Base-by-base conservation (phyloP, 2,329 filamentous ascomycete species). In the Botryotinia globosa region DNA sequence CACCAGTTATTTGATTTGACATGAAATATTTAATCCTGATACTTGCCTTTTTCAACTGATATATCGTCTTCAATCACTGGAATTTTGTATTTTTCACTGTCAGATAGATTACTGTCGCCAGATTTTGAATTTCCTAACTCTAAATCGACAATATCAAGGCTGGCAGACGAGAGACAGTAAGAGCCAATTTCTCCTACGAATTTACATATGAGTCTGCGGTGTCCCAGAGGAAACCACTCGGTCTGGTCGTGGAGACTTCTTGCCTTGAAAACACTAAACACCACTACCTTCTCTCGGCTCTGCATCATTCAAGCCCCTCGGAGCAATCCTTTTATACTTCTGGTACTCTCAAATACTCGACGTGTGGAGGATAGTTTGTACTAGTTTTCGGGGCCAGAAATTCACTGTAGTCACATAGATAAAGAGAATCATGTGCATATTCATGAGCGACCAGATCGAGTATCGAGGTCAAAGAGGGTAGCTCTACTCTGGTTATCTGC, bases 41-140 rank as follows among this genome's bases (percentile, higher is more conserved):
- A 3, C 5, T 51, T n/a, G 25, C 14, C 48, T 51, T 14, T 6
- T 6, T 0, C 4, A 16, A 3, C 2, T 5, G 1, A 4, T n/a
- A n/a, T 5, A 16, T 3, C 0, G n/a, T 16, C 12, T n/a, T 2
- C 4, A 0, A 3, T 51, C 0, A 5, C 48, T n/a, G 4, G 10
- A 2, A 7, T n/a, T 51, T 1, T 51, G 25, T 51, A 25, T 10
- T 16, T 51, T n/a, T 14, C 12, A 16, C 48, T 51, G 25, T 16
- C 25, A 7, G 12, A 0, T 7, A n/a, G 25, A 1, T 5, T 51
- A n/a, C 5, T 7, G 12, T n/a, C 25, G 48, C 8, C 12, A 51
- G 0, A 1, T n/a, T 9, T n/a, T 7, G 2, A 5, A 51, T n/a
- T 12, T 51, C 10, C 5, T 12, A 12, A 51, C 4, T 51, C 2